Evolutionary conservation across 352 stramenopile genomes (phyloP), one percentile per base, ranked within the genome.

Genomic region (Globisporangium nagaii): DNA sequence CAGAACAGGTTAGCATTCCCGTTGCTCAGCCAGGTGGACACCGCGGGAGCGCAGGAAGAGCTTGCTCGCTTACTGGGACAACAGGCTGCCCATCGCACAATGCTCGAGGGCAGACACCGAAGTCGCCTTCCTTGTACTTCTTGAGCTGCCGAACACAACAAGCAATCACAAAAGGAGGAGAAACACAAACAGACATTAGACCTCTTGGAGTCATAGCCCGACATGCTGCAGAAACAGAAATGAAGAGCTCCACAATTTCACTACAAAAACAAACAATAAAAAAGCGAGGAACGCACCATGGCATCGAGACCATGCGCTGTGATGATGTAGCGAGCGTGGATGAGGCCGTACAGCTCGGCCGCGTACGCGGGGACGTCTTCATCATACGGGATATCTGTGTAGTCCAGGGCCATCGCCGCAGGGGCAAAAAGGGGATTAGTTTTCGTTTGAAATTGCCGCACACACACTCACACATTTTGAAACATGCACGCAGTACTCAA

Each of bases 321-420:
- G 63, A 96, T 88, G 50, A 96, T 96, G 70, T 95, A 96, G 59
- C 86, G 82, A 41, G 86, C 84, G 51, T 96, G 86, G 64, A 96
- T 94, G 19, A 96, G 66, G 13, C 86, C 86, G 62, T 96, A 96
- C 46, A 96, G 78, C 68, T 96, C 86, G 11, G 81, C 84, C n/a
- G 86, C 86, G 56, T 89, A 93, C 41, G 78, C 73, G 35, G 85
- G 84, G 39, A 95, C 81, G 35, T 95, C 85, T 55, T 93, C 85
- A 50, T 95, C 85, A 54, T 93, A 95, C 20, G 85, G 85, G 43
- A 95, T 93, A 51, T 95, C 85, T 89, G 62, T 8, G 30, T 15
- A 6, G 32, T 37, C 28, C 15, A 24, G 28, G 27, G 15, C n/a
- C 19, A 63, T 47, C 34, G 43, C 30, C 22, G 20, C 24, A 53